Evolutionary conservation across 768 basidiomycete genomes (phyloP).

Genomic region (Auriscalpium microsporum): DNA sequence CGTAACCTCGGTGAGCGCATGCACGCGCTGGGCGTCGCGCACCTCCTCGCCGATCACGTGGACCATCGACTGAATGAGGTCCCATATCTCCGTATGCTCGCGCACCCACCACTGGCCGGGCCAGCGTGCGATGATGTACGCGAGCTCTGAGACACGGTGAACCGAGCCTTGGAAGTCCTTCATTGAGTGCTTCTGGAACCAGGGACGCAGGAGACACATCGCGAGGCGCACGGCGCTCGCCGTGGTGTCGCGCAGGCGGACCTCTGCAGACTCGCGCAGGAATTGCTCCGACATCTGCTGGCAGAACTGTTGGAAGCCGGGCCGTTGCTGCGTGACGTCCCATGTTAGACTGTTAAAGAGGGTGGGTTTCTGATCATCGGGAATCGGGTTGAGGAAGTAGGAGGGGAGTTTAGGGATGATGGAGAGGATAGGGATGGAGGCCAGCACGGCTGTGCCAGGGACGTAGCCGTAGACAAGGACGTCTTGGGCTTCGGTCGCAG

Average conservation of each 20-base stretch:
- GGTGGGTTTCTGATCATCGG: conserved; percentile 23
- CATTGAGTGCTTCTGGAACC: conserved; percentile 48
- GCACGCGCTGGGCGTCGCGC: conserved; percentile 37
- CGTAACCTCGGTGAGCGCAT: conserved; percentile 36
- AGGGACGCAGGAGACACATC: conserved; percentile 56
- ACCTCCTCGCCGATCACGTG: conserved; percentile 60
- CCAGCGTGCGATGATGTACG: conserved; percentile 38
- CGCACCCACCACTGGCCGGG: conserved; percentile 60
- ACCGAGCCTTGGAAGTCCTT: conserved; percentile 32
- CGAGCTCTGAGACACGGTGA: conserved; percentile 28
- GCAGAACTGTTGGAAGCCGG: conserved; percentile 63
- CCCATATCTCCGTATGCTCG: conserved; percentile 54
- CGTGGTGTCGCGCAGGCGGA: conserved; percentile 57
- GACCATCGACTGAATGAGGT: conserved; percentile 50
- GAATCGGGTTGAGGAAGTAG: conserved; percentile 45
- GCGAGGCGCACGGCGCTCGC: conserved; percentile 61
- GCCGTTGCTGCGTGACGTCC: conserved; percentile 53
- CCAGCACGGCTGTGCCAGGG: conserved; percentile 54
- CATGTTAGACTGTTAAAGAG: conserved; percentile 36
- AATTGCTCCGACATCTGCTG: conserved; percentile 59
- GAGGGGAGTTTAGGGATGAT: conserved; percentile 63
- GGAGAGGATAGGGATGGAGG: conserved; percentile 60
- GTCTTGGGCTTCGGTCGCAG: conserved; percentile 66
- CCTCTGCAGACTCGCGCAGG: conserved; percentile 43
- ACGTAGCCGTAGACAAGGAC: conserved; percentile 66